Evolutionary conservation across 129 eudicot genomes (phyloP), one percentile per base, ranked within the genome.

Genomic region (Silybum marianum): DNA sequence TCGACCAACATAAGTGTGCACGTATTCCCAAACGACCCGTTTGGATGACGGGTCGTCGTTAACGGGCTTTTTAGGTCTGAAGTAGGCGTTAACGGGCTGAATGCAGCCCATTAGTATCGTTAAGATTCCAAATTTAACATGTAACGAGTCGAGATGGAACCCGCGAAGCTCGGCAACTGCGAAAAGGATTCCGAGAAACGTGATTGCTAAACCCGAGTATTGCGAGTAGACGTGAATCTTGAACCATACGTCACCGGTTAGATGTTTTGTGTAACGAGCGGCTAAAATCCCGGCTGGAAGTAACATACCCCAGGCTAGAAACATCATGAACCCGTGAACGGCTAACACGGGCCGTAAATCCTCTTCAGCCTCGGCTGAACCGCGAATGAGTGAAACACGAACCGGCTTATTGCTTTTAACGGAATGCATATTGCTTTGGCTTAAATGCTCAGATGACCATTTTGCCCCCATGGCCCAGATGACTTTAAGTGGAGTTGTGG

Each of bases 271-370:
- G 84, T 92, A 95, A n/a, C 99, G 88, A 54, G 99, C 97, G 13
- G 99, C 88, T 39, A 95, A 83, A 78, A 92, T 87, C 11, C 99
- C 99, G 39, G 90, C 94, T 0, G 99, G 99, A 40, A 95, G 95
- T 84, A 95, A 82, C 36, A 95, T 89, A 25, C 97, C 99, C 97
- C 97, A 95, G 0, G 99, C 99, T 24, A 95, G 92, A 84, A 95
- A 95, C 99, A 95, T 92, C 98, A 95, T 92, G 72, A 95, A 95
- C 66, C 99, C 99, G 44, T 95, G 99, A 6, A 89, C 99, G 13
- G 97, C 97, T 82, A 95, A 83, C 11, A 95, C 99, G 2, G 99
- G 99, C 9, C 97, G 80, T 39, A 95, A 80, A 82, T 95, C 97
- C 86, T 95, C 98, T 90, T 89, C 97, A 34, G 96, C 99, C 77